A percentile compares a stretch with the other conserved stretches of the same genome.
phyloP scores from a whole-genome alignment of 768 basidiomycete species.

The Rhodotorula sphaerocarpa region DNA sequence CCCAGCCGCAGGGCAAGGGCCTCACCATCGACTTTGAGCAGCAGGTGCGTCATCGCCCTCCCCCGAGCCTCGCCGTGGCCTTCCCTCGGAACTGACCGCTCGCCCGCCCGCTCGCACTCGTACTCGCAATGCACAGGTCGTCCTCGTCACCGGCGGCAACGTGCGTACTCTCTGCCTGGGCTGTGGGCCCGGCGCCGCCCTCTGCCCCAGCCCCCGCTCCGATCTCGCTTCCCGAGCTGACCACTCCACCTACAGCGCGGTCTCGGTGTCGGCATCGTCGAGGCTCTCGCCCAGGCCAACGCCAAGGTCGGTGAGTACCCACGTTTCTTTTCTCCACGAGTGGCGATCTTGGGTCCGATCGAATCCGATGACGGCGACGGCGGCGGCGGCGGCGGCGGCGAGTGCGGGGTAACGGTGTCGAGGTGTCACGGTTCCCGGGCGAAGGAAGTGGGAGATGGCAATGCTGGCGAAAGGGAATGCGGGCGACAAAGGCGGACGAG shows the following conservation, averaged over 20 bases:
- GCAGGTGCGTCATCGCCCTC: conserved; percentile 6
- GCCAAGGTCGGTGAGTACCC: conserved; percentile 47
- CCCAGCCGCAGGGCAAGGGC: conserved; percentile 7
- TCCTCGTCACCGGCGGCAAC: conserved; percentile 53
- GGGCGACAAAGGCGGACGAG: no score
- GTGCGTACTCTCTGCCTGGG: neutral
- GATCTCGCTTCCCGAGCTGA: neutral
- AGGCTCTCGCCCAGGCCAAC: conserved; percentile 53
- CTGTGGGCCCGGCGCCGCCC: neutral
- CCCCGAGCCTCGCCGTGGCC: neutral
- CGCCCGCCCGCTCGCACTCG: neutral
- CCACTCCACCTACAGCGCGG: conserved; percentile 44
- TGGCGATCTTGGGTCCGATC: neutral
- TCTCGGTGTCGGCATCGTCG: conserved; percentile 54
- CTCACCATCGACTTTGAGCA: conserved; percentile 28
- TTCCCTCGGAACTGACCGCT: neutral
- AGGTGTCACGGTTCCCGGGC: no score
- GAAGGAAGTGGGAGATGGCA: no score
- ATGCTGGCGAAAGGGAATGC: no score
- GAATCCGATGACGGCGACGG: no score
- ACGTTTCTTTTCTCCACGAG: no score
- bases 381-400: no score
- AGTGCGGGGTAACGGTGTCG: no score
- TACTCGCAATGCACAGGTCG: conserved; percentile 40
- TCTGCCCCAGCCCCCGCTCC: neutral